Conservation (phyloP, 129 eudicot species). For the Smallanthus sonchifolius region DNA sequence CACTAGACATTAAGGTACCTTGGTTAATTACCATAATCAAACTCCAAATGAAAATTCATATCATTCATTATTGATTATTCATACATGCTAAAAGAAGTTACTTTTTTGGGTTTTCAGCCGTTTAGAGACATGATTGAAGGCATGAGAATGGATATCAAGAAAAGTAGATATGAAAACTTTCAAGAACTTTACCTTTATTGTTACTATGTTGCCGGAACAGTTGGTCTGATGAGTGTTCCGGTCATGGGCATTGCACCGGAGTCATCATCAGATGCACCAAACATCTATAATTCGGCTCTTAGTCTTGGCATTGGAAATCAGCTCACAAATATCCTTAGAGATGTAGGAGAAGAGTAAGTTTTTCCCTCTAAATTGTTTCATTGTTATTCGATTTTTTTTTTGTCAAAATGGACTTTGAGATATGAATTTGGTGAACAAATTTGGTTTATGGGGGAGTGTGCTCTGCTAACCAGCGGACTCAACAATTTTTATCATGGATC, state of each 20-base stretch:
- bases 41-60: neutral
- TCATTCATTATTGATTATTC: neutral
- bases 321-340: slow-evolving; percentile 89
- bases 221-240: slow-evolving; percentile 88
- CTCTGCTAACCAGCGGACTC: too few relatives aligned
- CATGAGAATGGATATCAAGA: slow-evolving; percentile 86
- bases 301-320: slow-evolving; percentile 89
- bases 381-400: neutral
- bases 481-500: too few relatives aligned
- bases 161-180: slow-evolving; percentile 62
- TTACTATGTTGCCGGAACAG: slow-evolving; percentile 93
- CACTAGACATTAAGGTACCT: slow-evolving; percentile 81
- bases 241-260: slow-evolving; percentile 90
- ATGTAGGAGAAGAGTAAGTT: slow-evolving; percentile 96
- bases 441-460: too few relatives aligned
- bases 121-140: slow-evolving; percentile 96
- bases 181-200: slow-evolving; percentile 76
- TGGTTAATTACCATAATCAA: neutral
- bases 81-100: neutral
- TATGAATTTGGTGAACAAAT: too few relatives aligned
- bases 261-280: slow-evolving; percentile 45
- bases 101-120: slow-evolving; percentile 42
- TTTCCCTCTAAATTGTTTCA: neutral
- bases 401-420: too few relatives aligned
- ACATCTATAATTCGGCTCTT: slow-evolving; percentile 65